Base-by-base conservation (phyloP, 179 eudicot species). In the Gypsophila paniculata region DNA sequence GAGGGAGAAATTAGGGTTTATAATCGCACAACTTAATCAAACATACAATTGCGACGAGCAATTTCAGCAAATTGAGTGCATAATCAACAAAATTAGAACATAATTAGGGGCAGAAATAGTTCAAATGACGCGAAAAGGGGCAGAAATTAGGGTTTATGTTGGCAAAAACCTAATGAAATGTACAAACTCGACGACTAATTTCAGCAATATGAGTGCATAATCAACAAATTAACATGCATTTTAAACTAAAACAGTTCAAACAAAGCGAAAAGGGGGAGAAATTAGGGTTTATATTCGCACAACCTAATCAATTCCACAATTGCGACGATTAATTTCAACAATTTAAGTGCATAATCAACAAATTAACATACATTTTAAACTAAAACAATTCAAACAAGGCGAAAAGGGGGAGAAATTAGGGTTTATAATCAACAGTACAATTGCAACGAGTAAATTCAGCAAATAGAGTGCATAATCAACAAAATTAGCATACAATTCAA, bases 1-100 rank as follows among this genome's bases (percentile, higher is more conserved):
- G 55, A n/a, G 11, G 60, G 22, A 22, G 25, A 65, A 74, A 59
- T 65, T 72, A 52, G 70, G 79, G 75, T 90, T 85, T 19, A 93
- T 74, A 72, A 86, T 93, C 25, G 91, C 91, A 65, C 97, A 91
- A 63, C 96, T 95, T 93, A 75, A 69, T 34, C 25, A 38, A 38
- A 15, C 48, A 5, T 10, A 36, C 12, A 48, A 6, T 23, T 39
- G 7, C 9, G 18, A 58, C n/a, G n/a, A 23, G 12, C 58, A 61
- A 70, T 21, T 65, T 21, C 67, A 72, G 48, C 26, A n/a, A 44
- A 77, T 34, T 46, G 0, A 36, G 48, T 62, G 12, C 48, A 62
- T 17, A 34, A 36, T n/a, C 46, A 62, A 36, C 65, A 4, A 38
- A 49, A 8, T 42, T n/a, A n/a, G n/a, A 42, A 26, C 55, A 73